Evolutionary conservation across 2,329 filamentous ascomycete species (phyloP).

Genomic region (Diplodia scrobiculata): DNA sequence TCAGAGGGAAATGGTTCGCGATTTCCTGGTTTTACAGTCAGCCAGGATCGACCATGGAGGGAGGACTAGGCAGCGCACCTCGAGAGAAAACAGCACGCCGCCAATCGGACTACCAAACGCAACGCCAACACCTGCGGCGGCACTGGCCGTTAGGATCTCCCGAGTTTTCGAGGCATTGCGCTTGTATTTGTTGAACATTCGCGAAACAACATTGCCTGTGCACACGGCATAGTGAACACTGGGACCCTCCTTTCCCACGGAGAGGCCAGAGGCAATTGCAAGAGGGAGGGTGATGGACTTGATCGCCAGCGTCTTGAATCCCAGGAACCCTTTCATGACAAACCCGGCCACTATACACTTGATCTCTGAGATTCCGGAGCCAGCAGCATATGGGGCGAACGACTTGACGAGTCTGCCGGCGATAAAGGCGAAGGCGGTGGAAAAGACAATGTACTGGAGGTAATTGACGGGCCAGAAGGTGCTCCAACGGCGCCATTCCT

Average conservation of each 20-base stretch:
- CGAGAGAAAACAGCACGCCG: constrained; percentile 91
- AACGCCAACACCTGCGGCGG: constrained; percentile 91
- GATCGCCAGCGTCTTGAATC: constrained; percentile 86
- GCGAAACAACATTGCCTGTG: constrained; percentile 92
- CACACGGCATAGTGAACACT: constrained; percentile 99
- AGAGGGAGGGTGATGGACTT: constrained; percentile 90
- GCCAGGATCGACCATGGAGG: neutral
- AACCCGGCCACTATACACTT: constrained; percentile 99
- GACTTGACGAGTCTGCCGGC: constrained; percentile 83
- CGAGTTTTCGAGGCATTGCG: constrained; percentile 90
- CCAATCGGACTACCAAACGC: constrained; percentile 98
- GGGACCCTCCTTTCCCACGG: constrained; percentile 94
- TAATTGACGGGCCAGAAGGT: constrained; percentile 78
- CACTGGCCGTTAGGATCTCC: constrained; percentile 91
- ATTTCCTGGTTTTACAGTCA: constrained; percentile 64
- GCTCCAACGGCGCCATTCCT: constrained; percentile 89
- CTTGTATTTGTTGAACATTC: constrained; percentile 89
- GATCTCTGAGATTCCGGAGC: constrained; percentile 97
- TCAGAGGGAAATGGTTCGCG: constrained; percentile 92
- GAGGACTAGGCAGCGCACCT: constrained; percentile 50
- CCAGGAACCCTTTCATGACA: constrained; percentile 97
- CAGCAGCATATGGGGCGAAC: constrained; percentile 93
- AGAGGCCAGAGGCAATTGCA: constrained; percentile 89
- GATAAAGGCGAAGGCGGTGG: constrained; percentile 77
- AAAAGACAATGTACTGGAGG: constrained; percentile 82